Evolutionary conservation across 1,284 basidiomycete genomes (phyloP).

Genomic region (Xanthoconium separans): DNA sequence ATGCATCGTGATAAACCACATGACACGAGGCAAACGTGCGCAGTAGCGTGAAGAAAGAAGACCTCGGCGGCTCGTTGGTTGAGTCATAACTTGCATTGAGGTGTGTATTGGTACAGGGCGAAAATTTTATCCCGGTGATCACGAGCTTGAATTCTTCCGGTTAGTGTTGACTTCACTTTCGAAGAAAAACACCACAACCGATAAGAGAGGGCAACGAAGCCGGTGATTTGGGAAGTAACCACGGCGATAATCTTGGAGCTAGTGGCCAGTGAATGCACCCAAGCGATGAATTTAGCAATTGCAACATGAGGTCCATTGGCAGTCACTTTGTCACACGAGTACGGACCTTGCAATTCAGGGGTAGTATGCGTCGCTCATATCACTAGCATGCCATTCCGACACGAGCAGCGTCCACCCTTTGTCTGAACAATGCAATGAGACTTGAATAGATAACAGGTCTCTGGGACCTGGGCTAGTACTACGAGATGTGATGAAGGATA

Average conservation of each 20-base stretch:
- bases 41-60: conserved; percentile 4
- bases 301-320: too few relatives aligned
- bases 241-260: conserved; percentile 9
- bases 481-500: conserved; percentile 9
- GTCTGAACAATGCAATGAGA: conserved; percentile 5
- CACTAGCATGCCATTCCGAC: conserved; percentile 3
- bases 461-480: conserved; percentile 4
- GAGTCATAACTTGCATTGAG: conserved; percentile 1
- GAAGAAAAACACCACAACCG: conserved; percentile 7
- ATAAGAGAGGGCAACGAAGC: neutral
- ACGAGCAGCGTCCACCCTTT: conserved; percentile 3
- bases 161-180: neutral
- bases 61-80: neutral
- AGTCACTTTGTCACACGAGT: conserved; percentile 8
- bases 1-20: conserved; percentile 4
- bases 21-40: conserved; percentile 12
- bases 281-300: conserved; percentile 17
- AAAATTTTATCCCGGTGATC: conserved; percentile 7
- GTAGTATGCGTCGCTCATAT: conserved; percentile 11
- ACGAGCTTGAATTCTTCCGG: conserved; percentile 11
- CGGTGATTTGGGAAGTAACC: conserved; percentile 28
- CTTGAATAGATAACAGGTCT: conserved; percentile 16
- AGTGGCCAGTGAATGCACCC: neutral
- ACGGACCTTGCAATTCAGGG: conserved; percentile 6
- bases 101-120: neutral